Percentiles rank a stretch among this genome's conserved stretches.
Evolutionary conservation across 192 early-diverging fungal genomes (phyloP).

Genomic region (Backusella parvicylindrica): DNA sequence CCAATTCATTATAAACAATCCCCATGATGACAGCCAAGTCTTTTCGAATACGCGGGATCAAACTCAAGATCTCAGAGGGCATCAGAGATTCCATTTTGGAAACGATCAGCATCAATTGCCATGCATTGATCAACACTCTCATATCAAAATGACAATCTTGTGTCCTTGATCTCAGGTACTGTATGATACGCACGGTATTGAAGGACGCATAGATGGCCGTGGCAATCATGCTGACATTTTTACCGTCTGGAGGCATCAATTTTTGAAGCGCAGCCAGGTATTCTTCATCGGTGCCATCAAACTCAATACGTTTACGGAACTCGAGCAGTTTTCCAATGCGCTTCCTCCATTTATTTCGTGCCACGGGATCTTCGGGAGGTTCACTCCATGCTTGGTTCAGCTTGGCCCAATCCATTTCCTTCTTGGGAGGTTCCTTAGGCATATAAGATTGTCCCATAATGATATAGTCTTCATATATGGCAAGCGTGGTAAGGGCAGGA

Average conservation of each 20-base stretch:
- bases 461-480: slow-evolving; percentile 5
- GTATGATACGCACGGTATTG: slow-evolving; percentile 7
- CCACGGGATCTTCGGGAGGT: not conserved
- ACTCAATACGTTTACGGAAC: not conserved
- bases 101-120: not conserved
- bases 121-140: not conserved
- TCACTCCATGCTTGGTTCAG: not conserved
- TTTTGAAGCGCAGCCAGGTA: not conserved
- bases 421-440: not conserved
- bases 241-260: not conserved
- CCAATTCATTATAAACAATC: not conserved
- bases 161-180: not conserved
- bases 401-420: not conserved
- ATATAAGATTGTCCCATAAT: slow-evolving; percentile 4
- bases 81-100: not conserved
- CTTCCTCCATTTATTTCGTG: not conserved
- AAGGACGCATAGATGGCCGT: not conserved
- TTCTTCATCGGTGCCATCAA: slow-evolving; percentile 10
- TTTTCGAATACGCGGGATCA: slow-evolving; percentile 1
- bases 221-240: not conserved
- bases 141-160: slow-evolving; percentile 9
- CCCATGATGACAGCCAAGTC: not conserved
- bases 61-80: not conserved
- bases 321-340: not conserved
- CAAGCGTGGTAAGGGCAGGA: slow-evolving; percentile 4